Conservation (phyloP, 345 rosid genomes). For the Geranium rotundifolium region DNA sequence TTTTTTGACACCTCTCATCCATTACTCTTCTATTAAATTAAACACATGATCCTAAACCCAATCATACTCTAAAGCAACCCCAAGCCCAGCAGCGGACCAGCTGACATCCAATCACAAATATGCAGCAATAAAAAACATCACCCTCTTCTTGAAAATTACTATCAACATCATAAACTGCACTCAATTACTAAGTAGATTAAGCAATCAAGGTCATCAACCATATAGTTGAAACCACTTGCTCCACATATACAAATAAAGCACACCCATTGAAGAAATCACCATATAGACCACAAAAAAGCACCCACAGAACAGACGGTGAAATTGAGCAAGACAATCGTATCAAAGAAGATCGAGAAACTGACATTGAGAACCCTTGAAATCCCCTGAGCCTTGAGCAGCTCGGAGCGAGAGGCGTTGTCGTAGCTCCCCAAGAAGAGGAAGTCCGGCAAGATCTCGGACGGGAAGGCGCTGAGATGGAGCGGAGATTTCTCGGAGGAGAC, state of each 20-base stretch:
- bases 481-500: slow-evolving; percentile 32
- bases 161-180: too few relatives aligned
- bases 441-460: slow-evolving; percentile 84
- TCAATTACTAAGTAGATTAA: too few relatives aligned
- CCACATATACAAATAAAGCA: too few relatives aligned
- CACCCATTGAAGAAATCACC: too few relatives aligned
- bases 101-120: background rate
- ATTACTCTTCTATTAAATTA: too few relatives aligned
- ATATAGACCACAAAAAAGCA: too few relatives aligned
- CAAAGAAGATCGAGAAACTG: slow-evolving; percentile 5
- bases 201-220: background rate
- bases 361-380: slow-evolving; percentile 89
- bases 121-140: background rate
- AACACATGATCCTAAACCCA: background rate
- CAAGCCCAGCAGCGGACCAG: background rate
- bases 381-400: slow-evolving; percentile 81
- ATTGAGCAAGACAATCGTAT: background rate
- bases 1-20: too few relatives aligned
- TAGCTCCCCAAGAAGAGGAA: slow-evolving; percentile 90
- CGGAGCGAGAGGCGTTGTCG: slow-evolving; percentile 97
- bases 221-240: too few relatives aligned
- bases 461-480: slow-evolving; percentile 69
- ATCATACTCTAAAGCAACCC: background rate
- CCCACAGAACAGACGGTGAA: too few relatives aligned
- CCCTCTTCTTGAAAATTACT: too few relatives aligned